These are phyloP conservation scores for Xanthoconium purpureum DNA, from an alignment of 768 basidiomycete genomes.

Conservation along the genomic window DNA sequence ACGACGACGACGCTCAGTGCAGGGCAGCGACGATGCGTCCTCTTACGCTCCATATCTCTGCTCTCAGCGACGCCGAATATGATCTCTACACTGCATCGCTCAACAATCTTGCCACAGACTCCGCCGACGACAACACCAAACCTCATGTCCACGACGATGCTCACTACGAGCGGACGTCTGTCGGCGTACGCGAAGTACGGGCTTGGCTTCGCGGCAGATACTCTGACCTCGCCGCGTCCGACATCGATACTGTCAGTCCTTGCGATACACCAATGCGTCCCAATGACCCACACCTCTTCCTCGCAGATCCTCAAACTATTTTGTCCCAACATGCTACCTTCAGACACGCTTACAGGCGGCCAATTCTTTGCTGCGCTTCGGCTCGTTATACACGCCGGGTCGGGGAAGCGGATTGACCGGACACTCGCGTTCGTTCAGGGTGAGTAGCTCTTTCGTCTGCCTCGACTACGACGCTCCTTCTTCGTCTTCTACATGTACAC, in stretches of 20 bases:
- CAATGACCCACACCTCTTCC: not conserved
- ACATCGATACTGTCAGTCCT: slow-evolving; percentile 57
- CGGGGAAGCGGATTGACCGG: slow-evolving; percentile 62
- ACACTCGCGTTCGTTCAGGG: slow-evolving; percentile 75
- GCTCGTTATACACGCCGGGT: slow-evolving; percentile 58
- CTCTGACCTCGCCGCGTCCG: slow-evolving; percentile 44
- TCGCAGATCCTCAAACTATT: slow-evolving; percentile 65
- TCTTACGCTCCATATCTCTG: slow-evolving; percentile 68
- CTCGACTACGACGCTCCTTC: not conserved
- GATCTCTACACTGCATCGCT: slow-evolving; percentile 61
- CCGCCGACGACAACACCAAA: slow-evolving; percentile 22
- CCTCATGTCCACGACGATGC: slow-evolving; percentile 36
- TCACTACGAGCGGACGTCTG: slow-evolving; percentile 50
- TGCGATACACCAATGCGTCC: not conserved
- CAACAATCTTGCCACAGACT: slow-evolving; percentile 45
- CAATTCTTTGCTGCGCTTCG: slow-evolving; percentile 77
- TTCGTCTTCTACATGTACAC: not conserved
- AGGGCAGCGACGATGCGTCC: slow-evolving; percentile 46
- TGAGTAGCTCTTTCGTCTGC: slow-evolving; percentile 29
- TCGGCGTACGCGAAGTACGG: slow-evolving; percentile 64
- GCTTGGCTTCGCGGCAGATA: slow-evolving; percentile 78
- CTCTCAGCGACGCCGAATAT: slow-evolving; percentile 73
- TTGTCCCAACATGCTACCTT: slow-evolving; percentile 48
- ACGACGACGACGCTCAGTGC: not conserved
- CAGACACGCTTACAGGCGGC: slow-evolving; percentile 58